These are phyloP conservation scores for Chalciporus sp. DNA, from an alignment of 1,284 basidiomycete genomes.

Conservation along the genomic window DNA sequence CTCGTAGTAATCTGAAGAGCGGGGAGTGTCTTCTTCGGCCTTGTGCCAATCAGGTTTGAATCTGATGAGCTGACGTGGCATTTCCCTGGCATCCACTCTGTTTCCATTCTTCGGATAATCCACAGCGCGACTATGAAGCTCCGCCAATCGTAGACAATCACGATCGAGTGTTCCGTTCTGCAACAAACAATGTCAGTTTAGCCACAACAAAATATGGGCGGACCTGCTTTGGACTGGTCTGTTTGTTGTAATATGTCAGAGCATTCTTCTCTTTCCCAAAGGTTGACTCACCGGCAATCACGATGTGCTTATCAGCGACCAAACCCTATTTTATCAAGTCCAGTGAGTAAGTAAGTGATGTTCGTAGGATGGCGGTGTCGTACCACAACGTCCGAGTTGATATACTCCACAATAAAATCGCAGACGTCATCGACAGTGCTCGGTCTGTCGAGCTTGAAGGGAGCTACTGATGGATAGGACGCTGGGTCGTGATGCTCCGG, in stretches of 20 bases:
- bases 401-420: slow-evolving; percentile 82
- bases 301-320: slow-evolving; percentile 67
- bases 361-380: background rate
- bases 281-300: slow-evolving; percentile 57
- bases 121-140: slow-evolving; percentile 68
- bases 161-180: slow-evolving; percentile 69
- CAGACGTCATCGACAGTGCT: slow-evolving; percentile 76
- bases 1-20: slow-evolving; percentile 67
- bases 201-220: background rate
- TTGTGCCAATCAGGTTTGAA: slow-evolving; percentile 77
- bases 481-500: slow-evolving; percentile 51
- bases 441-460: slow-evolving; percentile 50
- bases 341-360: slow-evolving; percentile 2
- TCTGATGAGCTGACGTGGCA: slow-evolving; percentile 52
- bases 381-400: slow-evolving; percentile 77
- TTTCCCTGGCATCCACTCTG: slow-evolving; percentile 54
- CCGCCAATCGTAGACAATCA: slow-evolving; percentile 64
- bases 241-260: slow-evolving; percentile 1
- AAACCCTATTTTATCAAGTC: slow-evolving; percentile 52
- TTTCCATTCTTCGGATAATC: slow-evolving; percentile 76
- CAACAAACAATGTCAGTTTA: slow-evolving; percentile 1
- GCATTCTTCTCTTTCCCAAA: background rate
- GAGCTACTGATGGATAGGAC: slow-evolving; percentile 46
- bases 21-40: slow-evolving; percentile 60
- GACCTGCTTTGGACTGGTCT: slow-evolving; percentile 68